These are phyloP conservation scores for Monotropa hypopitys DNA, from an alignment of 179 eudicot species.

Conservation along the genomic window DNA sequence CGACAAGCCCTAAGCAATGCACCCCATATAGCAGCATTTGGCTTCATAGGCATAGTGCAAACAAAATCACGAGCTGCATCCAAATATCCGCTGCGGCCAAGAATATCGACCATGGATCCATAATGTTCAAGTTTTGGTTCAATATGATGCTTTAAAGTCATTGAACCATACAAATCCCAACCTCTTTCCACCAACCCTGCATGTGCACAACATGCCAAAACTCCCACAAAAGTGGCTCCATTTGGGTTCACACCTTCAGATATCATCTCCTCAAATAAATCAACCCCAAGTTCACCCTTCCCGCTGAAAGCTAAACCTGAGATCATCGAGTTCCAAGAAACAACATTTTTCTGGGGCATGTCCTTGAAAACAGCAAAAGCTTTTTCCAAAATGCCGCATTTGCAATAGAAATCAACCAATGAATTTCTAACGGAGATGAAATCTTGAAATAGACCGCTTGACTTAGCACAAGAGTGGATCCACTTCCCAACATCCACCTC, in stretches of 20 bases:
- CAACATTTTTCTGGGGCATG: conserved; percentile 41
- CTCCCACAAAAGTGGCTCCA: conserved; percentile 50
- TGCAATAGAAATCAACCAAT: conserved; percentile 45
- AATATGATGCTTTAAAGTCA: conserved; percentile 28
- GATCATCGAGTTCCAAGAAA: conserved; percentile 61
- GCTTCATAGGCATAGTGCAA: conserved; percentile 45
- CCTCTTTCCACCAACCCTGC: conserved; percentile 47
- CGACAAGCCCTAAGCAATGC: conserved; percentile 58
- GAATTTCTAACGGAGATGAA: conserved; percentile 45
- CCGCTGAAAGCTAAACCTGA: conserved; percentile 59
- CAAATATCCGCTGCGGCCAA: conserved; percentile 54
- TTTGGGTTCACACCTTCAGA: conserved; percentile 33
- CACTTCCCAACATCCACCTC: conserved; percentile 31
- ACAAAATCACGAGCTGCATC: conserved; percentile 46
- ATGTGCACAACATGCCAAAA: conserved; percentile 54
- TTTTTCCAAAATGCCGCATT: conserved; percentile 41
- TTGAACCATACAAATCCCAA: conserved; percentile 35
- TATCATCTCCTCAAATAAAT: conserved; percentile 50
- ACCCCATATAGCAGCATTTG: conserved; percentile 73
- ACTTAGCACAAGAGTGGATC: conserved; percentile 37
- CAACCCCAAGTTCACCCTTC: conserved; percentile 41
- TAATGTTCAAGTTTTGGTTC: conserved; percentile 59
- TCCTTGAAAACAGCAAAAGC: conserved; percentile 35
- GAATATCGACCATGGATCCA: conserved; percentile 70
- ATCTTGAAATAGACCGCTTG: conserved; percentile 23